These are phyloP conservation scores for Tillandsia fasciculata DNA, from an alignment of 176 grass and related monocot genomes.

Conservation along the genomic window DNA sequence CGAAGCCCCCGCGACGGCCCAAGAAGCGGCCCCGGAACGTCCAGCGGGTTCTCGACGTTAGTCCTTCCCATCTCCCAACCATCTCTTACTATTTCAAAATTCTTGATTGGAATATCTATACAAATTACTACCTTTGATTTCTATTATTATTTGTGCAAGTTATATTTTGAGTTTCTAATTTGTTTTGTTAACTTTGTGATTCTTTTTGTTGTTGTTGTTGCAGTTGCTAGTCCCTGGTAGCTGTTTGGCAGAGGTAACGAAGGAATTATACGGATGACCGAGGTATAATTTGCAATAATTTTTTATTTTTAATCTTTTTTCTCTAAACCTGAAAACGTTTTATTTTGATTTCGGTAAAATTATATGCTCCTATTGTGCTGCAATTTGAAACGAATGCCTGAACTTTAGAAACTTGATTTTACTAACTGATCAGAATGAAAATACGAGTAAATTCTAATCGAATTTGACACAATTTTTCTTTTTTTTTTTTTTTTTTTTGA, in stretches of 20 bases:
- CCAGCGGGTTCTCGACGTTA: slow-evolving; percentile 3
- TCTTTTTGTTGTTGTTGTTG: neutral
- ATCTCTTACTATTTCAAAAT: too few species aligned
- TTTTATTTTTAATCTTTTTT: too few species aligned
- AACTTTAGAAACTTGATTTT: too few species aligned
- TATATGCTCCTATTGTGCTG: too few species aligned
- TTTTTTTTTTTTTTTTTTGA: too few species aligned
- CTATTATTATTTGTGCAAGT: neutral
- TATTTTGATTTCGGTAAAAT: too few species aligned
- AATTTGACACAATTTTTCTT: too few species aligned
- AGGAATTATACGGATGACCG: neutral
- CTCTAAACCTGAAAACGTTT: too few species aligned
- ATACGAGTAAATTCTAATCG: too few species aligned
- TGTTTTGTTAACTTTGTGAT: neutral
- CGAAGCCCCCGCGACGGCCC: slow-evolving; percentile 10
- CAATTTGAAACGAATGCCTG: too few species aligned
- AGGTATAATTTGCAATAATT: too few species aligned
- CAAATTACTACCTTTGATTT: neutral
- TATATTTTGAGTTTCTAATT: neutral
- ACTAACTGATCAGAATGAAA: too few species aligned
- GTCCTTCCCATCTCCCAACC: neutral
- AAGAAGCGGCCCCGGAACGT: slow-evolving; percentile 10
- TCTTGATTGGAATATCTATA: neutral
- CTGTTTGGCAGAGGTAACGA: neutral
- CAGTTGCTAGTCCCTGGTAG: slow-evolving; percentile 12